phyloP scores from a whole-genome alignment of 2,329 filamentous ascomycete genomes.

The Fusarium musae region DNA sequence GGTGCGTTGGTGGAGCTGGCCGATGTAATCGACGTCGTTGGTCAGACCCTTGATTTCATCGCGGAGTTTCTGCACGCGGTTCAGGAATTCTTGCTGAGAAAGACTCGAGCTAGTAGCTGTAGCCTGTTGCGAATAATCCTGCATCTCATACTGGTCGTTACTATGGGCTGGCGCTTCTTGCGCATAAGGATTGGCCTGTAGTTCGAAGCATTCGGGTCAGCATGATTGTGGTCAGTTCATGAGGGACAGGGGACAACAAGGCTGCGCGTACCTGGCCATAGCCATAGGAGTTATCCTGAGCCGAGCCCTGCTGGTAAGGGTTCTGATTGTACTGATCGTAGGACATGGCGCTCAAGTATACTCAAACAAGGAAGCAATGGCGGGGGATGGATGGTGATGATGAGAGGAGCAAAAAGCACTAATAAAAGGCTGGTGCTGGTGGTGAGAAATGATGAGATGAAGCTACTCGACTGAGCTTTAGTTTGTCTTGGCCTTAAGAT shows the following conservation, averaged over 20 bases:
- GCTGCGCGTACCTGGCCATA: conserved; percentile 55
- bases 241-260: conserved; percentile 6
- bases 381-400: conserved; percentile 29
- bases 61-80: conserved; percentile 73
- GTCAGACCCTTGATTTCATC: conserved; percentile 74
- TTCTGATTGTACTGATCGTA: conserved; percentile 72
- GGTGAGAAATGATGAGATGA: conserved; percentile 31
- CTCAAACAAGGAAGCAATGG: conserved; percentile 34
- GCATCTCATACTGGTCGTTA: conserved; percentile 65
- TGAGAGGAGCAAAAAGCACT: conserved; percentile 38
- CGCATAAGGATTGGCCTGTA: conserved; percentile 46
- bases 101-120: conserved; percentile 51
- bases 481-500: conserved; percentile 21
- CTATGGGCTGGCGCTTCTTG: conserved; percentile 41
- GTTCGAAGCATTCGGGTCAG: conserved; percentile 26
- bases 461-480: conserved; percentile 31
- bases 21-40: conserved; percentile 74
- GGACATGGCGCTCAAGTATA: conserved; percentile 61
- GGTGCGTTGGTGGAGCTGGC: conserved; percentile 76
- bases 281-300: conserved; percentile 59
- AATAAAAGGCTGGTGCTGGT: conserved; percentile 28
- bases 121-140: conserved; percentile 58
- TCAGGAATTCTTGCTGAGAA: conserved; percentile 74
- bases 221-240: conserved; percentile 19
- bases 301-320: conserved; percentile 68